phyloP scores from a whole-genome alignment of 768 basidiomycete genomes.

The Imleria badia region DNA sequence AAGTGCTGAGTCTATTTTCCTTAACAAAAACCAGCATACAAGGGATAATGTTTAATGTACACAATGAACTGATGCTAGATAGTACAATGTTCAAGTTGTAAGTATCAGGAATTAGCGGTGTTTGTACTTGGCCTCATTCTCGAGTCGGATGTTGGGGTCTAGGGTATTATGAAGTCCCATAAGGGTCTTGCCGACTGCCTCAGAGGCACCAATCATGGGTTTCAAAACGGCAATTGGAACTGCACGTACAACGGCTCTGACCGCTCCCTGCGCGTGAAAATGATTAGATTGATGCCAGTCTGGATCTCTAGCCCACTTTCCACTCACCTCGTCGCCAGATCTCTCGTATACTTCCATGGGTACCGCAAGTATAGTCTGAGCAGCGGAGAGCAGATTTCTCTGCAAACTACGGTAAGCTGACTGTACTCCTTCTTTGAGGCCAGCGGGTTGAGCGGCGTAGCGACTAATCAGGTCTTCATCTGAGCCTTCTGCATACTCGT shows the following conservation, averaged over 20 bases:
- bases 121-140: conserved; percentile 95
- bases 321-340: conserved; percentile 81
- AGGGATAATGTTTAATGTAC: conserved; percentile 8
- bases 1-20: not conserved
- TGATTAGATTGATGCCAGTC: not conserved
- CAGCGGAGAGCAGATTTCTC: conserved; percentile 87
- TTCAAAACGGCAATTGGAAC: conserved; percentile 97
- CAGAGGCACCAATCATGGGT: conserved; percentile 97
- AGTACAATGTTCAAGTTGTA: conserved; percentile 23
- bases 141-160: conserved; percentile 78
- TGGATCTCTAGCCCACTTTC: not conserved
- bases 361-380: conserved; percentile 96
- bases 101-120: conserved; percentile 46
- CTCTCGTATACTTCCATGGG: conserved; percentile 99
- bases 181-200: conserved; percentile 94
- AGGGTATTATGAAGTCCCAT: conserved; percentile 91
- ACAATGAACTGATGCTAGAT: conserved; percentile 16
- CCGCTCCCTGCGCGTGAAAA: conserved; percentile 64
- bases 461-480: conserved; percentile 73
- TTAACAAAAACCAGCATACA: not conserved
- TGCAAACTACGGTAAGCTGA: conserved; percentile 89
- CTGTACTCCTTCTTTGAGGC: conserved; percentile 84
- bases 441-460: conserved; percentile 88
- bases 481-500: conserved; percentile 26
- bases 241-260: conserved; percentile 92